Conservation (phyloP, 108 stramenopile species). For the Nitzschia inconspicua region DNA sequence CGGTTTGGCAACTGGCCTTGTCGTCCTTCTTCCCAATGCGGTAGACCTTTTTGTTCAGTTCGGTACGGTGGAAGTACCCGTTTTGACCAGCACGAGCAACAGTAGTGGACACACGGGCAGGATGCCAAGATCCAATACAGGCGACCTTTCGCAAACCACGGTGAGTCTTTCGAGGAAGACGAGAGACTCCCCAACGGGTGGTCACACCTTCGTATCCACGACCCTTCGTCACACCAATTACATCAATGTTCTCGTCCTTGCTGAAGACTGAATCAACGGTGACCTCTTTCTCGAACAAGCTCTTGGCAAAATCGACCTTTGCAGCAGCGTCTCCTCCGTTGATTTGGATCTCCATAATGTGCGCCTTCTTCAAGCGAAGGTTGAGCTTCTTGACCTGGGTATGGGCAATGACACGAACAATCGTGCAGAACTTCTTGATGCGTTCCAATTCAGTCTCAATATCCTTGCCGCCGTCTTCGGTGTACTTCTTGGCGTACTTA, state of each 20-base stretch:
- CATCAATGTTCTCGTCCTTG: constrained; percentile 96
- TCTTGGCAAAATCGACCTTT: constrained; percentile 99
- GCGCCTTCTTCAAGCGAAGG: constrained; percentile 98
- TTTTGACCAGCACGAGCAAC: constrained; percentile 99
- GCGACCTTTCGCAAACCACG: constrained; percentile 99
- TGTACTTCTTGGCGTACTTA: constrained; percentile 99
- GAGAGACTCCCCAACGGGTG: constrained; percentile 99
- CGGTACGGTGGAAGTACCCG: constrained; percentile 99
- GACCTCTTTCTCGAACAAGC: constrained; percentile 97
- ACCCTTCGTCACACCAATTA: constrained; percentile 97
- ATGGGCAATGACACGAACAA: constrained; percentile 99
- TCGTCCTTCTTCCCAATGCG: constrained; percentile 98
- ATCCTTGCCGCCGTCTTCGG: constrained; percentile 85
- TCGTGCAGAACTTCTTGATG: constrained; percentile 97
- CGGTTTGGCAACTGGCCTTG: constrained; percentile 90
- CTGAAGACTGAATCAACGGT: constrained; percentile 92
- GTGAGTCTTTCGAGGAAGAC: constrained; percentile 99
- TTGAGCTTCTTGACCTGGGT: constrained; percentile 97
- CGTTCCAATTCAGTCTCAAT: constrained; percentile 96
- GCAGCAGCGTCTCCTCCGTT: constrained; percentile 97
- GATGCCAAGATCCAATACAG: constrained; percentile 99
- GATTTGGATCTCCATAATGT: constrained; percentile 99
- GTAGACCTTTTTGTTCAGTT: constrained; percentile 99
- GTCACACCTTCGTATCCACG: constrained; percentile 98
- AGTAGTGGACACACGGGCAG: constrained; percentile 94